These are phyloP conservation scores for Vanderwaltozyma polyspora DNA, from an alignment of 805 yeast genomes.

Conservation along the genomic window DNA sequence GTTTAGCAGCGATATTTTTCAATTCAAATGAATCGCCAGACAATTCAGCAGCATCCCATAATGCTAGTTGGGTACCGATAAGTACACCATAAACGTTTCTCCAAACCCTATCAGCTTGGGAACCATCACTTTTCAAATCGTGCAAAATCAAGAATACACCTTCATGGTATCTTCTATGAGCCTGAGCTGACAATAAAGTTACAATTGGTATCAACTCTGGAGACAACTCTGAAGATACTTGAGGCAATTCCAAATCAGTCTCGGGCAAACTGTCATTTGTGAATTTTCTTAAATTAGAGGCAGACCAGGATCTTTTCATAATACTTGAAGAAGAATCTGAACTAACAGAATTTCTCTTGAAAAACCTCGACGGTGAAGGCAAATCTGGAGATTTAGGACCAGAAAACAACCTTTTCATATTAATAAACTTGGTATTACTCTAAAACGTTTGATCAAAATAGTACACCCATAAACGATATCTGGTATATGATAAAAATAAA, in stretches of 20 bases:
- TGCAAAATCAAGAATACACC: slow-evolving; percentile 66
- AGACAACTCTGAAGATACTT: slow-evolving; percentile 14
- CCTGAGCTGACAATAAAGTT: slow-evolving; percentile 60
- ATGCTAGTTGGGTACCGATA: slow-evolving; percentile 82
- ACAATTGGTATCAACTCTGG: slow-evolving; percentile 54
- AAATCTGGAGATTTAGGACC: slow-evolving; percentile 18
- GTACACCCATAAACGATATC: too few relatives aligned
- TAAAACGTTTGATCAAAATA: too few relatives aligned
- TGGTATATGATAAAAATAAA: too few relatives aligned
- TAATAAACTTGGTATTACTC: not conserved
- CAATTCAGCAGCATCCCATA: slow-evolving; percentile 74
- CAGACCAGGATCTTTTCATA: slow-evolving; percentile 12
- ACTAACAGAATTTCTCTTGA: slow-evolving; percentile 6
- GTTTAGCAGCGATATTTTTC: slow-evolving; percentile 54
- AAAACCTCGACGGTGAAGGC: slow-evolving; percentile 19
- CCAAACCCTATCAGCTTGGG: slow-evolving; percentile 79
- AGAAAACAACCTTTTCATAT: slow-evolving; percentile 22
- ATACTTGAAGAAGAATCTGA: not conserved
- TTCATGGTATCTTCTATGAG: slow-evolving; percentile 63
- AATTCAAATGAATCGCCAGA: slow-evolving; percentile 34
- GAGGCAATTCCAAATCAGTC: slow-evolving; percentile 6
- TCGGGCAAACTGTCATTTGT: slow-evolving; percentile 5
- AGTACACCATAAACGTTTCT: slow-evolving; percentile 84
- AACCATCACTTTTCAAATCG: slow-evolving; percentile 74
- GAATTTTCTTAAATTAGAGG: slow-evolving; percentile 14